A percentile compares a stretch with the other conserved stretches of the same genome.
Evolutionary conservation across 306 rosid genomes (phyloP).

Genomic region (Canavalia gladiata): DNA sequence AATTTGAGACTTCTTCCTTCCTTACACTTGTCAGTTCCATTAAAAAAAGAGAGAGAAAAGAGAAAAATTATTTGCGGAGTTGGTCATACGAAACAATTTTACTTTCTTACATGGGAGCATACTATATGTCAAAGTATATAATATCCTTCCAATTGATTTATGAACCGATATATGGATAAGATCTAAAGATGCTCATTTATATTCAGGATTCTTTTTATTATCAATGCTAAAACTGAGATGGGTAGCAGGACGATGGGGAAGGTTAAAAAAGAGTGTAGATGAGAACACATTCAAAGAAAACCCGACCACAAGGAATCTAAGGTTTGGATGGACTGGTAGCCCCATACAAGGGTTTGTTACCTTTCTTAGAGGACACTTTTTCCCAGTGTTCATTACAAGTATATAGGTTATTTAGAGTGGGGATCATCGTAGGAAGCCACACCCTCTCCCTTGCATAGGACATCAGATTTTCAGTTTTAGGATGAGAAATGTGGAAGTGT

Average conservation of each 20-base stretch:
- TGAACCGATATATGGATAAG: conserved; percentile 37
- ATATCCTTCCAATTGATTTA: not conserved
- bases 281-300: not conserved
- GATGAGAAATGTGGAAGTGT: not conserved
- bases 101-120: too few relatives aligned
- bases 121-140: too few relatives aligned
- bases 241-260: not conserved
- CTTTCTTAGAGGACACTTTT: too few relatives aligned
- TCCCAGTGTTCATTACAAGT: not conserved
- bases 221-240: not conserved
- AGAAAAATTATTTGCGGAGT: not conserved
- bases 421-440: conserved; percentile 14
- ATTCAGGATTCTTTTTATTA: not conserved
- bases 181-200: not conserved
- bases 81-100: not conserved
- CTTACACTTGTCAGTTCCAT: too few relatives aligned
- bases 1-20: too few relatives aligned
- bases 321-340: not conserved
- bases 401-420: not conserved
- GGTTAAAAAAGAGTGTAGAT: not conserved
- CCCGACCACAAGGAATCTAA: not conserved
- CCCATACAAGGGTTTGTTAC: not conserved
- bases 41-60: not conserved
- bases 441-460: not conserved
- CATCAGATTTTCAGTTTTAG: not conserved